A percentile compares a stretch with the other conserved stretches of the same genome.
Evolutionary conservation across 805 yeast species (phyloP).

Genomic region (Saccharomycopsis vini): DNA sequence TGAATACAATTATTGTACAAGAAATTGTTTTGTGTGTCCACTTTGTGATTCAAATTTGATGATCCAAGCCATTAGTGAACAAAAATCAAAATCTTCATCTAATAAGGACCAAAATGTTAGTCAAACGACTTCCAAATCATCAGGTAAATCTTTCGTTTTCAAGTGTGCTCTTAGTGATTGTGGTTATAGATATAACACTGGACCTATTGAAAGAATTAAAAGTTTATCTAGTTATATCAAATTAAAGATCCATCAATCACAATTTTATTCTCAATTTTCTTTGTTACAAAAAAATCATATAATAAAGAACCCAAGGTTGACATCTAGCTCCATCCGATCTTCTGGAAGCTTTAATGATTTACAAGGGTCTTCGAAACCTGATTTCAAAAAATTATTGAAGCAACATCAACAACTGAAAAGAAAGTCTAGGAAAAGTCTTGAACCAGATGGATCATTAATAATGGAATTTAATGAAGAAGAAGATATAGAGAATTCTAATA

Average conservation of each 20-base stretch:
- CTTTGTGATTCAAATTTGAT: conserved; percentile 21
- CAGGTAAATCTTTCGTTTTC: conserved; percentile 30
- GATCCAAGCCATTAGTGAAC: conserved; percentile 20
- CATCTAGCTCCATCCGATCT: no score
- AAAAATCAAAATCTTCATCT: no score
- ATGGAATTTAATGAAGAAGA: conserved; percentile 16
- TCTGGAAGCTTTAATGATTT: no score
- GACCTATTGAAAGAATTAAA: conserved; percentile 33
- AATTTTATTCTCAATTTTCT: conserved; percentile 10
- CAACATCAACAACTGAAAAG: no score
- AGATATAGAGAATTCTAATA: conserved; percentile 1
- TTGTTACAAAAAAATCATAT: conserved; percentile 20
- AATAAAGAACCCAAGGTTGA: background rate
- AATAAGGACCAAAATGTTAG: no score
- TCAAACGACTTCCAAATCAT: conserved; percentile 15
- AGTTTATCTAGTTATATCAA: conserved; percentile 28
- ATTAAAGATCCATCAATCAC: conserved; percentile 13
- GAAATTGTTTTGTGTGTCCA: conserved; percentile 31
- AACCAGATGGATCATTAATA: no score
- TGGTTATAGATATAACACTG: conserved; percentile 30
- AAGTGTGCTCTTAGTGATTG: conserved; percentile 28
- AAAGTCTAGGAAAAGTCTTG: no score
- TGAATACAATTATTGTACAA: conserved; percentile 21
- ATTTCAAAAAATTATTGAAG: background rate
- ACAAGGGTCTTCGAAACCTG: no score